Percentiles rank a stretch among this genome's conserved stretches.
Conservation (phyloP, 2,329 filamentous ascomycete genomes). For the Talaromyces rugulosus region DNA sequence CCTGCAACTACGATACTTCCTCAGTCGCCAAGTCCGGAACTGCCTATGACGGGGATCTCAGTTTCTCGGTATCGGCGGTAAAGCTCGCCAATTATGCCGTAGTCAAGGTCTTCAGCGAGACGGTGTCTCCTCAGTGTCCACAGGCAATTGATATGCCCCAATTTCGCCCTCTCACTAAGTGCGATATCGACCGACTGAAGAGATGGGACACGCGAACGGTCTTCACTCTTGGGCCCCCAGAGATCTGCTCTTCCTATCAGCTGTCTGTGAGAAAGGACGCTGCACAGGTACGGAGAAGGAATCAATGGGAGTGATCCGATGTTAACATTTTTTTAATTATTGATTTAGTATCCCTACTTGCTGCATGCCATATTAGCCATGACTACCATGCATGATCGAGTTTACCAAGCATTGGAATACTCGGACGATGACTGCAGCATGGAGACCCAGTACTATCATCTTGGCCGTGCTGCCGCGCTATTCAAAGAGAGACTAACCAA, state of each 20-base stretch:
- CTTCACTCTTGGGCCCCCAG: not conserved
- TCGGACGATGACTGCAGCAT: conserved; percentile 41
- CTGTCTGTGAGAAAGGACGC: not conserved
- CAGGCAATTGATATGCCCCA: not conserved
- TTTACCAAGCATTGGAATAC: conserved; percentile 25
- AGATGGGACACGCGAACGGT: conserved; percentile 6
- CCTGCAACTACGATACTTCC: conserved; percentile 16
- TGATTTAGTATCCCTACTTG: conserved; percentile 48
- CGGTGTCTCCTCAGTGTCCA: not conserved
- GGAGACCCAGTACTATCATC: conserved; percentile 48
- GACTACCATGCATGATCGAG: conserved; percentile 52
- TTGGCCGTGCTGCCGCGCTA: conserved; percentile 4
- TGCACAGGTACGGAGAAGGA: not conserved
- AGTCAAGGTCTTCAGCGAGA: conserved; percentile 1
- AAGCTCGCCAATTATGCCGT: conserved; percentile 19
- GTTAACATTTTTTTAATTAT: conserved; percentile 18
- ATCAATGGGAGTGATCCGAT: conserved; percentile 32
- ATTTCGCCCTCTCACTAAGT: not conserved
- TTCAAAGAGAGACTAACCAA: conserved; percentile 3
- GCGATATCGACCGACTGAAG: conserved; percentile 4
- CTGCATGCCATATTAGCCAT: conserved; percentile 53
- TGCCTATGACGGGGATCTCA: not conserved
- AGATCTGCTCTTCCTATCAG: not conserved
- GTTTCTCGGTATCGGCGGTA: conserved; percentile 1
- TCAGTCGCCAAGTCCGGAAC: not conserved